These are phyloP conservation scores for Lojkania enalia DNA, from an alignment of 2,329 filamentous ascomycete genomes.

Conservation along the genomic window DNA sequence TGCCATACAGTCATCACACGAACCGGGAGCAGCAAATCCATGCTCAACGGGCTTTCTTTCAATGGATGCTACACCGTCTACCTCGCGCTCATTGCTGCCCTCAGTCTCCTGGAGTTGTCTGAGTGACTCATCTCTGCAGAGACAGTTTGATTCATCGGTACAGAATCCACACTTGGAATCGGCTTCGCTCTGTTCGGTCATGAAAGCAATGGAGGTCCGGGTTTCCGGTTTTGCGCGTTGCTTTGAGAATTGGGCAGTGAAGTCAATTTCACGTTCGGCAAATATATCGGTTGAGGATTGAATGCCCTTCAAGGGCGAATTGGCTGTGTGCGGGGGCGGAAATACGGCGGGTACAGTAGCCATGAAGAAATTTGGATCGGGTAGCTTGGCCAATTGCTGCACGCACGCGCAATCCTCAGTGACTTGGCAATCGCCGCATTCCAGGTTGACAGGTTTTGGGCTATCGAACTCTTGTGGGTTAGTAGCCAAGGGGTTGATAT, in stretches of 20 bases:
- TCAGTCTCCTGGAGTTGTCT: constrained; percentile 13
- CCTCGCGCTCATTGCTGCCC: constrained; percentile 9
- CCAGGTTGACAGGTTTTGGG: constrained; percentile 19
- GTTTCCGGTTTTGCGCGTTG: constrained; percentile 15
- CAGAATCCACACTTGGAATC: constrained; percentile 40
- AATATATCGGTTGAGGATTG: constrained; percentile 7
- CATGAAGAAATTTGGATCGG: constrained; percentile 24
- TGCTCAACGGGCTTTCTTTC: constrained; percentile 5
- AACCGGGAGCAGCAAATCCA: constrained; percentile 28
- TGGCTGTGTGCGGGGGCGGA: constrained; percentile 1
- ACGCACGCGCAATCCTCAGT: constrained; percentile 39
- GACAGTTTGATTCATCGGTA: constrained; percentile 34
- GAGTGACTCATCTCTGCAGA: constrained; percentile 31
- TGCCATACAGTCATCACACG: constrained; percentile 39
- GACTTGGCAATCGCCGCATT: constrained; percentile 34
- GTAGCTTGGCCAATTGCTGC: constrained; percentile 29
- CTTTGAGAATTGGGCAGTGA: constrained; percentile 31
- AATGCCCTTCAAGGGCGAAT: constrained; percentile 22
- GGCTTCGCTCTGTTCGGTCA: constrained; percentile 18
- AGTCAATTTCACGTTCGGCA: constrained; percentile 38
- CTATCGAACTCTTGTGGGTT: constrained; percentile 11
- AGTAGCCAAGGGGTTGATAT: constrained; percentile 10
- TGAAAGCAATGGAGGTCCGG: constrained; percentile 26
- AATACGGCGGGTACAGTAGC: constrained; percentile 22
- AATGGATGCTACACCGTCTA: background rate